Base-by-base conservation (phyloP, 2,329 filamentous ascomycete species). In the Paracamarosporium sp. region DNA sequence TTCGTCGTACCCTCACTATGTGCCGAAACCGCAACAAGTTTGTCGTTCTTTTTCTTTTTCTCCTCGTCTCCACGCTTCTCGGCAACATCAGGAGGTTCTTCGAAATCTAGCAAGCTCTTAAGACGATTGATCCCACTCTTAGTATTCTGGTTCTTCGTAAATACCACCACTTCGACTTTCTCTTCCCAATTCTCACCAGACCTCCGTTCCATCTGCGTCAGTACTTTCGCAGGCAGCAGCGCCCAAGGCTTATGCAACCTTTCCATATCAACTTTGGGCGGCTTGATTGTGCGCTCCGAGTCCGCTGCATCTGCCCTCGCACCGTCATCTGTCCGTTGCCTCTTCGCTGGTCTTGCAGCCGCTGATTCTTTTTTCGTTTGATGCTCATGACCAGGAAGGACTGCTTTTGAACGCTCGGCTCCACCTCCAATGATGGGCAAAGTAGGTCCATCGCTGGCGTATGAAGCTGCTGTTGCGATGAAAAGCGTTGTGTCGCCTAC, bases 401-500 rank as follows among this genome's bases (percentile, higher is more conserved):
- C 24, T 8, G 9, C 9, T 3, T 38, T 33, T 20, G 24, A 15
- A 38, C 28, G 47, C 24, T 40, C 43, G 22, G 27, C 27, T 41
- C 9, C 35, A 24, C 44, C 28, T n/a, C 56, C 56, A 13, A 64
- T 41, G 9, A 60, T 52, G 12, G 63, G 58, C 20, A 63, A 46
- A 8, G 63, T 66, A 7, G 63, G 61, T 7, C 63, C 61, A 24
- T 66, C 63, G 52, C 63, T 64, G n/a, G 60, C 56, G 27, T 50
- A 58, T 2, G 60, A 50, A 15, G 33, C 51, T 13, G 59, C 44
- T 5, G 59, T 53, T 11, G 48, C 44, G 6, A 50, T 40, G 4
- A 53, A 40, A 15, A 55, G 22, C 2, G 59, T 55, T 3, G 57
- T 57, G 33, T 63, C 55, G 44, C 55, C 57, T 20, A 36, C 45